phyloP scores from a whole-genome alignment of 2,329 filamentous ascomycete genomes.

The Xenoacremonium recifei region DNA sequence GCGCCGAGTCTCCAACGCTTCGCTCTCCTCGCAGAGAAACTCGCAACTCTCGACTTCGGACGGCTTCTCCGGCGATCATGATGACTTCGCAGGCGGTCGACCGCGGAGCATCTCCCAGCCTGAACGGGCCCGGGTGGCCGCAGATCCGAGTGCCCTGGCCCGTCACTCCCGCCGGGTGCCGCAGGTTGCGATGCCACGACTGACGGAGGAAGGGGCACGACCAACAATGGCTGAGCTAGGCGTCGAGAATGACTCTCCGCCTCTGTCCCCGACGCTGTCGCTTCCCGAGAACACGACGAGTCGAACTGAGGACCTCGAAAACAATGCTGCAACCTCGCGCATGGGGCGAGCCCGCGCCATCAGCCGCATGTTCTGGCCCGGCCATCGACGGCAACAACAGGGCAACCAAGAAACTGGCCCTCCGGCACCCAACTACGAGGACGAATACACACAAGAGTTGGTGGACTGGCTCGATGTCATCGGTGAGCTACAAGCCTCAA shows the following conservation, averaged over 20 bases:
- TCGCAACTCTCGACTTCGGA: constrained; percentile 4
- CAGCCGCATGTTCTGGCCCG: constrained; percentile 29
- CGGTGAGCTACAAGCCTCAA: no score
- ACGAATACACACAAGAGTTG: constrained; percentile 38
- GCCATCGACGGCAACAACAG: constrained; percentile 12
- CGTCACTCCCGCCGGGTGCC: constrained; percentile 30
- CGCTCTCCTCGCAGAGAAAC: constrained; percentile 10
- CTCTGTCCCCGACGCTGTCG: constrained; percentile 26
- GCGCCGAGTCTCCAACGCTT: constrained; percentile 22
- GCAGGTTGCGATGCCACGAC: constrained; percentile 35
- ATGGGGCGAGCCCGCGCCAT: constrained; percentile 19
- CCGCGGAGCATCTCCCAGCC: constrained; percentile 38
- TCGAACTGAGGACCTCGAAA: not conserved
- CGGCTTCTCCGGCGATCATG: constrained; percentile 6
- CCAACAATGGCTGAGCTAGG: constrained; percentile 36
- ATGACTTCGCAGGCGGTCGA: constrained; percentile 20
- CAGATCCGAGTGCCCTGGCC: constrained; percentile 15
- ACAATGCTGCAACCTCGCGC: constrained; percentile 1
- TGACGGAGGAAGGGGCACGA: constrained; percentile 38
- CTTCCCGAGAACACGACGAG: constrained; percentile 19
- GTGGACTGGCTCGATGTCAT: constrained; percentile 41
- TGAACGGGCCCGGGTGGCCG: constrained; percentile 19
- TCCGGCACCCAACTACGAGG: constrained; percentile 9
- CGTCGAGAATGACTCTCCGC: constrained; percentile 8
- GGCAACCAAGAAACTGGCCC: constrained; percentile 1